These are phyloP conservation scores for Hemileccinum rubropunctum DNA, from an alignment of 768 basidiomycete species.

Conservation along the genomic window DNA sequence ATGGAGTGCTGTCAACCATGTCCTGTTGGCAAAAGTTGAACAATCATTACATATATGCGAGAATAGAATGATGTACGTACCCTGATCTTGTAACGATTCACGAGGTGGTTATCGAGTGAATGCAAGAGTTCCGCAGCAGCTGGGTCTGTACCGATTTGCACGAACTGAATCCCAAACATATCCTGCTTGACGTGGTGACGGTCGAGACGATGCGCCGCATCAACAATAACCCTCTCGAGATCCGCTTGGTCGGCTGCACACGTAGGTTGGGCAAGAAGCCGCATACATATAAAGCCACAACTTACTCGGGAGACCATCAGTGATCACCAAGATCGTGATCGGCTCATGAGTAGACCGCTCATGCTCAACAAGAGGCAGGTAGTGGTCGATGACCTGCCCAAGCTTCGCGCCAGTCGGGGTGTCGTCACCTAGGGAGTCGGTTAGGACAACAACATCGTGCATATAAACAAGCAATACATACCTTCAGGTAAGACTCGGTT, in stretches of 20 bases:
- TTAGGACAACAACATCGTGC: not conserved
- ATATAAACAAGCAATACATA: not conserved
- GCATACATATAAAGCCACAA: not conserved
- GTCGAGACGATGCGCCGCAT: slow-evolving; percentile 40
- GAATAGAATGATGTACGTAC: slow-evolving; percentile 5
- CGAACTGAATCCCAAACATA: slow-evolving; percentile 46
- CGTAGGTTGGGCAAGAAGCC: not conserved
- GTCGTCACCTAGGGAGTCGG: slow-evolving; percentile 25
- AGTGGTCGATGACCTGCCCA: slow-evolving; percentile 34
- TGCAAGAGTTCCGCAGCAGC: slow-evolving; percentile 39
- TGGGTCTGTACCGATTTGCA: slow-evolving; percentile 42
- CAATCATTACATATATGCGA: not conserved
- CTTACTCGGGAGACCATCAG: slow-evolving; percentile 41
- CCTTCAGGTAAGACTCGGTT: slow-evolving; percentile 25
- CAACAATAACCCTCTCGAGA: slow-evolving; percentile 31
- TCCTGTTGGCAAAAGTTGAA: slow-evolving; percentile 32
- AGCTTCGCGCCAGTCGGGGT: slow-evolving; percentile 40
- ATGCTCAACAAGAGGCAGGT: slow-evolving; percentile 33
- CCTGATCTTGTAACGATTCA: slow-evolving; percentile 29
- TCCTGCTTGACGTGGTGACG: slow-evolving; percentile 30
- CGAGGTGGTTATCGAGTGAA: slow-evolving; percentile 39
- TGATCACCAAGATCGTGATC: slow-evolving; percentile 36
- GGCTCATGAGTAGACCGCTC: slow-evolving; percentile 33
- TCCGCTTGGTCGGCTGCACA: slow-evolving; percentile 28
- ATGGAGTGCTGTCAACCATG: slow-evolving; percentile 47